These are phyloP conservation scores for Diaporthe amygdali DNA, from an alignment of 2,329 filamentous ascomycete genomes.

Conservation along the genomic window DNA sequence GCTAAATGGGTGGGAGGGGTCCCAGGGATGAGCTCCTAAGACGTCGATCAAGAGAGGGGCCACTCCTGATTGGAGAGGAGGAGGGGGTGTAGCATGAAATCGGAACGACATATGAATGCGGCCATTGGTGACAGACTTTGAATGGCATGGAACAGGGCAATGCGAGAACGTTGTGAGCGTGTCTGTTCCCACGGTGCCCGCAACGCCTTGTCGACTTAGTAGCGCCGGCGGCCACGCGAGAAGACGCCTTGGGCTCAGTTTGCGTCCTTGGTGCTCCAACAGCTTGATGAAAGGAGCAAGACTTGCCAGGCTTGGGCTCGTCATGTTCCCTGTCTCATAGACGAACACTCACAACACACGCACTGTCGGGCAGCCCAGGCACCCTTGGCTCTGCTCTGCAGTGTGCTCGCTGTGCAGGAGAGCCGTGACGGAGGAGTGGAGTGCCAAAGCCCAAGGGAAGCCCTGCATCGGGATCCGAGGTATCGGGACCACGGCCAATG, in stretches of 20 bases:
- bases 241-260: background rate
- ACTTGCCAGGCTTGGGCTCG: background rate
- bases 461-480: constrained; percentile 11
- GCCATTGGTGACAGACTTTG: background rate
- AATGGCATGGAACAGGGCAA: background rate
- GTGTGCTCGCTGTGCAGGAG: background rate
- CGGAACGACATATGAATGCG: background rate
- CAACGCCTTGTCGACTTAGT: background rate
- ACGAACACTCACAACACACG: background rate
- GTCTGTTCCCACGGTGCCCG: background rate
- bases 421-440: background rate
- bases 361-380: background rate
- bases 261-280: background rate
- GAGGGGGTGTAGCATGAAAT: constrained; percentile 12
- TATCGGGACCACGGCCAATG: background rate
- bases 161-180: background rate
- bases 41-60: background rate
- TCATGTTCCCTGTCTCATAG: background rate
- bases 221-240: background rate
- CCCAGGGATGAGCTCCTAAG: constrained; percentile 17
- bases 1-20: background rate
- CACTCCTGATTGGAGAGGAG: constrained; percentile 12
- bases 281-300: background rate
- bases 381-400: background rate
- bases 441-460: background rate